Evolutionary conservation across 2,329 filamentous ascomycete genomes (phyloP), one percentile per base, ranked within the genome.

Genomic region (Alternaria triticina): DNA sequence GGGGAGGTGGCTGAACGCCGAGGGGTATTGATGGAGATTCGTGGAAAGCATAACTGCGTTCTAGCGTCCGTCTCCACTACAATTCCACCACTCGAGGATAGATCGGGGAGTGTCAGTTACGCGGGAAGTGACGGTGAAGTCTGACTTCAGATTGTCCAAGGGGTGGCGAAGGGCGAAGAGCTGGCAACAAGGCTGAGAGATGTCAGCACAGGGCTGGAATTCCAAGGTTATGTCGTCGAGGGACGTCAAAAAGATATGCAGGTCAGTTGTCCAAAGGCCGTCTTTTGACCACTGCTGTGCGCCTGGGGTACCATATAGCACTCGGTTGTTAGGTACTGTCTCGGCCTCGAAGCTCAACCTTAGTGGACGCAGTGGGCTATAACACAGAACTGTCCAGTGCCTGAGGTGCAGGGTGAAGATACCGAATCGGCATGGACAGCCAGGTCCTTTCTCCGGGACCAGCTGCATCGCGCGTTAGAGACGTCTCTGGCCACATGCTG

Each of bases 1-100:
- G 51, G 88, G 86, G 69, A 79, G 69, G 69, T 78, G 76, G 72
- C 75, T 75, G 74, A 77, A 78, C 44, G 72, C 72, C 65, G 74
- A 73, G 59, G 74, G 70, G 65, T 79, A 79, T 64, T 79, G 78
- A 70, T 80, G 75, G 65, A 77, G 74, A 72, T 73, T 77, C 65
- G 76, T 77, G 70, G 78, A 80, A 69, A 80, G 78, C 72, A 79
- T 80, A 68, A 49, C 54, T 69, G 59, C 65, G 62, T 59, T 70
- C 71, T 76, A 73, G 72, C 68, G 70, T 62, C 71, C 72, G 71
- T 71, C 72, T 74, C 73, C 72, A 74, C 73, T 70, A 72, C 73
- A 71, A 67, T 68, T 70, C 69, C 64, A 67, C 71, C 63, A 65
- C 62, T 67, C 54, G 66, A 70, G 58, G 62, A 60, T 61, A 66